Evolutionary conservation across 108 stramenopile species (phyloP).

Genomic region (Skeletonema costatum): DNA sequence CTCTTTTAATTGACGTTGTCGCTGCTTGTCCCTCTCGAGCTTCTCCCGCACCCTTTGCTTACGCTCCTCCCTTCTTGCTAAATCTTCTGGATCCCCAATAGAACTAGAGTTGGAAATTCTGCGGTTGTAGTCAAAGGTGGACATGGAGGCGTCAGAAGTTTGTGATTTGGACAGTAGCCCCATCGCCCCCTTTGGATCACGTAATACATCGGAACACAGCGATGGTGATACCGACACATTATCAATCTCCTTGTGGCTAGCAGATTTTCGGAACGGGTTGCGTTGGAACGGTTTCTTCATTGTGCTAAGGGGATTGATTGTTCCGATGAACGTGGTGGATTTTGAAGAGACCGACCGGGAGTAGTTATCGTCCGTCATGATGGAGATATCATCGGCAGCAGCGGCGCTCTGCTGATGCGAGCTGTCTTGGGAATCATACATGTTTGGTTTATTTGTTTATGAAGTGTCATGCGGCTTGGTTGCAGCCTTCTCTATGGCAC

Average conservation of each 20-base stretch:
- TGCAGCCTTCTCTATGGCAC: no score
- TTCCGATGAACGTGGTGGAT: not conserved
- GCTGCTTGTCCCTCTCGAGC: slow-evolving; percentile 27
- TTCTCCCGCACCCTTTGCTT: slow-evolving; percentile 33
- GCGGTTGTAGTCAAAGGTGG: not conserved
- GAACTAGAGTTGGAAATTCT: not conserved
- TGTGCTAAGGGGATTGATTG: not conserved
- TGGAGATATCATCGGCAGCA: not conserved
- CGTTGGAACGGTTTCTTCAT: not conserved
- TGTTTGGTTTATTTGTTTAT: not conserved
- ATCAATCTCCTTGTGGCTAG: not conserved
- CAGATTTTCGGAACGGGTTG: not conserved
- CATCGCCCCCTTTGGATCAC: not conserved
- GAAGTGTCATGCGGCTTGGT: no score
- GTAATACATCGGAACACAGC: not conserved
- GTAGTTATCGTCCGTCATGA: not conserved
- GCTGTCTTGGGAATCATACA: no score
- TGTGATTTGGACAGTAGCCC: not conserved
- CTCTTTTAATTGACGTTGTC: slow-evolving; percentile 9
- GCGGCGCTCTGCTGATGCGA: not conserved
- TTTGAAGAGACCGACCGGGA: not conserved
- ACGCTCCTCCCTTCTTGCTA: slow-evolving; percentile 12
- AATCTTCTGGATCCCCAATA: not conserved
- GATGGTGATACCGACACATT: slow-evolving; percentile 1
- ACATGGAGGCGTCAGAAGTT: not conserved